phyloP scores from a whole-genome alignment of 352 stramenopile species.

The Phytophthora constricta region DNA sequence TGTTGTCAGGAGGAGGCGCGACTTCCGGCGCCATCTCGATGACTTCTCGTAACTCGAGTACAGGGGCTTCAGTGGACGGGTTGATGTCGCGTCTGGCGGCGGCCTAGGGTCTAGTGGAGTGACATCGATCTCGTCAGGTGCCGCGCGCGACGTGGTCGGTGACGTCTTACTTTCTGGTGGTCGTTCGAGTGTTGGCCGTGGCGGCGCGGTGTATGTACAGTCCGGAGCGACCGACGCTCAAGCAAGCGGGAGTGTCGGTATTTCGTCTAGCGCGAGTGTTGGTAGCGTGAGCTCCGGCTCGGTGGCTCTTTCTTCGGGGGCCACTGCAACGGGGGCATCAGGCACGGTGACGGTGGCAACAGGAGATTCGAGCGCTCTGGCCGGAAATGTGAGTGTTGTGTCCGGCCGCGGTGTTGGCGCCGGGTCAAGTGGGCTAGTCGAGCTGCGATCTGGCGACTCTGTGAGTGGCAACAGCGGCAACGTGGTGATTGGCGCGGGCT shows the following conservation, averaged over 20 bases:
- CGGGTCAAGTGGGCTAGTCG: conserved; percentile 5
- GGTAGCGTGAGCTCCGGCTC: conserved; percentile 19
- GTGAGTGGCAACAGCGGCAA: conserved; percentile 15
- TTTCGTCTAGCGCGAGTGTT: conserved; percentile 5
- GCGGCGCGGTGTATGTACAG: conserved; percentile 19
- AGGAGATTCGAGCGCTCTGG: conserved; percentile 2
- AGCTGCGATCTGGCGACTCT: conserved; percentile 15
- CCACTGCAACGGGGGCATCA: conserved; percentile 2
- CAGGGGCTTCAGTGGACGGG: conserved; percentile 16
- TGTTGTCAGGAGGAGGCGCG: conserved; percentile 20
- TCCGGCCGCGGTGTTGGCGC: conserved; percentile 6
- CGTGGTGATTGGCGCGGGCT: conserved; percentile 19
- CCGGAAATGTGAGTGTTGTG: conserved; percentile 7
- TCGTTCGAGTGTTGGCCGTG: conserved; percentile 21
- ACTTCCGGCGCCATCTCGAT: conserved; percentile 20
- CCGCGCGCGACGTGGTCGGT: conserved; percentile 21
- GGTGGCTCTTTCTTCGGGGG: conserved; percentile 21
- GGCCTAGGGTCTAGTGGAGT: conserved; percentile 32
- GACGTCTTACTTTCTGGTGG: conserved; percentile 28
- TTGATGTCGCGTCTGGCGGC: conserved; percentile 27
- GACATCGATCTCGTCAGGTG: conserved; percentile 31
- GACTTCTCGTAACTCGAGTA: conserved; percentile 25
- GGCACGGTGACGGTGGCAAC: conserved; percentile 9
- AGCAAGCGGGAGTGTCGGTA: conserved; percentile 10
- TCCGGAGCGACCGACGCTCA: conserved; percentile 19